A percentile compares a stretch with the other conserved stretches of the same genome.
Conservation (phyloP, 768 basidiomycete genomes). For the Dacryopinax spathularia region DNA sequence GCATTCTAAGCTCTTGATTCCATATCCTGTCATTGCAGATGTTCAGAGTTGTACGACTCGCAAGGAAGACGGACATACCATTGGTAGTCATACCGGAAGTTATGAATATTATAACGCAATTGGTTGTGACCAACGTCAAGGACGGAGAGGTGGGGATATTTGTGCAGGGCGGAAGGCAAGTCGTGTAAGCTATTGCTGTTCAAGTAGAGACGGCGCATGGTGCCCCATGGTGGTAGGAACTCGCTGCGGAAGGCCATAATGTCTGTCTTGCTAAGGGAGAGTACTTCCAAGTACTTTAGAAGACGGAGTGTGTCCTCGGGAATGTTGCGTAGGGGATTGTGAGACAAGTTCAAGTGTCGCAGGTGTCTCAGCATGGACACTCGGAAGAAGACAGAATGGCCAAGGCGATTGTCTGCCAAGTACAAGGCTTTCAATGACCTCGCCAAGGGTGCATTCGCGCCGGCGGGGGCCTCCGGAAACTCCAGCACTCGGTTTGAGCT, state of each 20-base stretch:
- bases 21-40: constrained; percentile 57
- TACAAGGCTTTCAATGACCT: constrained; percentile 63
- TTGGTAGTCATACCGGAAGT: constrained; percentile 99
- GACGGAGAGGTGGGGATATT: constrained; percentile 59
- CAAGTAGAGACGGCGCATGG: constrained; percentile 61
- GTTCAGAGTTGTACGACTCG: not conserved
- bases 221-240: constrained; percentile 58
- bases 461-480: constrained; percentile 51
- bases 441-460: constrained; percentile 37
- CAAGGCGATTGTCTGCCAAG: constrained; percentile 78
- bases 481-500: constrained; percentile 72
- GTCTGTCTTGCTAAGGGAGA: constrained; percentile 93
- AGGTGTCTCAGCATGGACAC: constrained; percentile 66
- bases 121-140: constrained; percentile 89
- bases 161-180: constrained; percentile 77
- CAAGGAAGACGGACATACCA: constrained; percentile 44
- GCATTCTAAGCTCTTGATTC: constrained; percentile 81
- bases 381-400: constrained; percentile 61
- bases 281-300: constrained; percentile 53
- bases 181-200: constrained; percentile 92
- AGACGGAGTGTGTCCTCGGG: constrained; percentile 63
- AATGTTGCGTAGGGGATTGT: constrained; percentile 86
- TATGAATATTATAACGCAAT: constrained; percentile 93
- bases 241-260: constrained; percentile 80
- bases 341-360: constrained; percentile 74